Evolutionary conservation across 2,329 filamentous ascomycete species (phyloP).

Genomic region (Colletotrichum spinosum): DNA sequence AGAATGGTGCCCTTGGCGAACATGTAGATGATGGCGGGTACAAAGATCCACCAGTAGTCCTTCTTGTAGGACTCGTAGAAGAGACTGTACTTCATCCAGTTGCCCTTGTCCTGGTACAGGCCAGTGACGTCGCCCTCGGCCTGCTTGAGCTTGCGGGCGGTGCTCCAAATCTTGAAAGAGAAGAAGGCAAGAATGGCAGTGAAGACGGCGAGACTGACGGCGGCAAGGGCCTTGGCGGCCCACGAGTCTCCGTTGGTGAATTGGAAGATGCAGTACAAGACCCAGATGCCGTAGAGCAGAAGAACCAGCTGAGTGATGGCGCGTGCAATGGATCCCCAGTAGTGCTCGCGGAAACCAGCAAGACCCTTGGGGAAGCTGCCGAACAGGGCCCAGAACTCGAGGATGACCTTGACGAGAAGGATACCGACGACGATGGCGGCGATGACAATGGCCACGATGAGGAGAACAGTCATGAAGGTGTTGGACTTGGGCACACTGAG

Average conservation of each 20-base stretch:
- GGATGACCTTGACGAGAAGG: conserved; percentile 88
- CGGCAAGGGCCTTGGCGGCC: conserved; percentile 88
- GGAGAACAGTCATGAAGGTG: conserved; percentile 94
- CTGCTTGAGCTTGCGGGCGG: conserved; percentile 80
- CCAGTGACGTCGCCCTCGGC: conserved; percentile 77
- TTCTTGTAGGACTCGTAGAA: conserved; percentile 98
- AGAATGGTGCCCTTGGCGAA: conserved; percentile 90
- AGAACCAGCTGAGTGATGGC: conserved; percentile 92
- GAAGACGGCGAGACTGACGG: conserved; percentile 82
- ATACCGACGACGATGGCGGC: conserved; percentile 87
- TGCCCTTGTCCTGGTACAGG: conserved; percentile 87
- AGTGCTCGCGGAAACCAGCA: conserved; percentile 89
- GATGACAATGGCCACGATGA: conserved; percentile 89
- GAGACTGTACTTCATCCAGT: conserved; percentile 94
- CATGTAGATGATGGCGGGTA: conserved; percentile 90
- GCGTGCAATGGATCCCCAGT: conserved; percentile 92
- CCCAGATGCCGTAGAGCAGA: conserved; percentile 94
- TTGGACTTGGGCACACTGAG: conserved; percentile 88
- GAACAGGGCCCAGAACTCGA: conserved; percentile 92
- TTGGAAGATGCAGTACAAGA: conserved; percentile 95
- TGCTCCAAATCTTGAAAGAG: conserved; percentile 82
- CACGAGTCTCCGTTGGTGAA: conserved; percentile 95
- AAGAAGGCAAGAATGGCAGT: conserved; percentile 87
- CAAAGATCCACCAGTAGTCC: conserved; percentile 96
- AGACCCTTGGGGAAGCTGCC: conserved; percentile 86